Evolutionary conservation across 768 basidiomycete genomes (phyloP).

Genomic region (Pleurotus ostreatus): DNA sequence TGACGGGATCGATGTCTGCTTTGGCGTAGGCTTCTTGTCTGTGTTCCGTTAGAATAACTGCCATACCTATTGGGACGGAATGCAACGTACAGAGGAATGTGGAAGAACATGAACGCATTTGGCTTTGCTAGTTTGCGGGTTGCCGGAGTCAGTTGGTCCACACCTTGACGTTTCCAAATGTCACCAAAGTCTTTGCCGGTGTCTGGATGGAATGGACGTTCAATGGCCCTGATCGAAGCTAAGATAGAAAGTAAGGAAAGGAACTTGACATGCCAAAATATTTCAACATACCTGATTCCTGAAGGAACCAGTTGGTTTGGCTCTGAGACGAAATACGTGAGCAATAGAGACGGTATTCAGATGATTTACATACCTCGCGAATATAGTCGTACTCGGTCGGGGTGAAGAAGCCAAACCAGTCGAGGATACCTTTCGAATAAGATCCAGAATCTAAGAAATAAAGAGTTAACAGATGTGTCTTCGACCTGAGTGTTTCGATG

Average conservation of each 20-base stretch:
- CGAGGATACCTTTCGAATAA: slow-evolving; percentile 57
- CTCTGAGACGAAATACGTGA: slow-evolving; percentile 30
- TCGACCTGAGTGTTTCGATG: slow-evolving; percentile 49
- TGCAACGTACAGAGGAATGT: slow-evolving; percentile 79
- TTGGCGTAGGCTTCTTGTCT: slow-evolving; percentile 73
- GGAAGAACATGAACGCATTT: slow-evolving; percentile 97
- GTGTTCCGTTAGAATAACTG: not conserved
- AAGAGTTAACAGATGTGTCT: slow-evolving; percentile 82
- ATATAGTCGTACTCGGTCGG: slow-evolving; percentile 86
- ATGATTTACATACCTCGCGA: slow-evolving; percentile 43
- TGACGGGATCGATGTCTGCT: slow-evolving; percentile 62
- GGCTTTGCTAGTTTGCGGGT: slow-evolving; percentile 74
- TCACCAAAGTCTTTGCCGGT: slow-evolving; percentile 63
- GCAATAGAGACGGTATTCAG: not conserved
- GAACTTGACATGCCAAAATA: not conserved
- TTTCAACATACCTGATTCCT: slow-evolving; percentile 55
- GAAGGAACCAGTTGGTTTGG: slow-evolving; percentile 90
- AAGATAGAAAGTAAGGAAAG: not conserved
- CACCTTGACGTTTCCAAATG: slow-evolving; percentile 58
- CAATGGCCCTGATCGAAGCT: slow-evolving; percentile 66
- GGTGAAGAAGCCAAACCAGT: slow-evolving; percentile 62
- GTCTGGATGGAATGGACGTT: slow-evolving; percentile 83
- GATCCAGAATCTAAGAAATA: slow-evolving; percentile 90
- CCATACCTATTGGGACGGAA: not conserved
- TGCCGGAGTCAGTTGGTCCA: slow-evolving; percentile 54